Base-by-base conservation (phyloP, 2,329 filamentous ascomycete species). In the Fonsecaea erecta region DNA sequence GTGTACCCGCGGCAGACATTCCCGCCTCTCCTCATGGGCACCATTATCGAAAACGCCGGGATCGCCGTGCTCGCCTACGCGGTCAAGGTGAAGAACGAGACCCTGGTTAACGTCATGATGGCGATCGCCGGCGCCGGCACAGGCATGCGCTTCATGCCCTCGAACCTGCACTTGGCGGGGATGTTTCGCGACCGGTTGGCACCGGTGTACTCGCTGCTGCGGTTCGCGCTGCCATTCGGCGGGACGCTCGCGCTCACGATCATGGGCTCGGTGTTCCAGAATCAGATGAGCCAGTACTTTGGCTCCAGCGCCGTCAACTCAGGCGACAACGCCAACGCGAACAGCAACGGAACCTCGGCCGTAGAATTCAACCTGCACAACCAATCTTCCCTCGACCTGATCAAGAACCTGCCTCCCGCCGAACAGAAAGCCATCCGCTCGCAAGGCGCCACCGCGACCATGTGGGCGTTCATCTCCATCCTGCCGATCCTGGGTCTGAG, bases 211-310 rank as follows among this genome's bases (percentile, higher is more conserved):
- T 86, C 84, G 0, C 73, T 90, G 9, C 82, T 88, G 74, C 80
- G 82, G 0, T 85, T 90, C 60, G 82, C 86, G 1, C 64, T 85
- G 16, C 85, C 86, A 0, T 84, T 91, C 26, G 88, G 89, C 2
- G 88, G 88, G 12, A 89, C 87, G 0, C 75, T 90, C 2, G 84
- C 84, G 0, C 79, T 90, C 52, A 88, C 88, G 0, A 82, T 90
- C 71, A 90, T 90, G 88, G 83, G 86, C 14, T 82, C 84, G 8
- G 87, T 90, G 1, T 90, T 90, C 74, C 89, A 89, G 72, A 90
- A 90, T 60, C 81, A 83, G 60, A 69, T 80, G 71, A 61, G 73
- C 68, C 3, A 60, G 43, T 56, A 68, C 52, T 63, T 78, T n/a
- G 69, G 60, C 5, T 57, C 64, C 1, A 52, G 52, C 21, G 63